These are phyloP conservation scores for Fusarium cicatricum DNA, from an alignment of 2,329 filamentous ascomycete genomes.

Conservation along the genomic window DNA sequence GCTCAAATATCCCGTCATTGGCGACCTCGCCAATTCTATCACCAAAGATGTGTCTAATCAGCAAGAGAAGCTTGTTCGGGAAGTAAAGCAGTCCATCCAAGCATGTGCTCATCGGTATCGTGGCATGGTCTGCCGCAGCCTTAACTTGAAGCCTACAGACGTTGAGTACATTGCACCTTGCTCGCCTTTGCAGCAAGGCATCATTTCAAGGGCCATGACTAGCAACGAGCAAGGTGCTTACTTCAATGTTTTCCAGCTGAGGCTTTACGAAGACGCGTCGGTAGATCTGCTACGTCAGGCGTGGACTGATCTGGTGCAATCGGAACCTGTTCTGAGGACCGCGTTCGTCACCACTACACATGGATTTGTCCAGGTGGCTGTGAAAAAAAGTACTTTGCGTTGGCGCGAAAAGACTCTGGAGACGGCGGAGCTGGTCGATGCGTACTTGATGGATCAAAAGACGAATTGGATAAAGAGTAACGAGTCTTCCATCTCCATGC, in stretches of 20 bases:
- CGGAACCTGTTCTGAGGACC: slow-evolving; percentile 74
- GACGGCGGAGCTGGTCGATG: slow-evolving; percentile 43
- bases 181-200: slow-evolving; percentile 85
- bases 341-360: slow-evolving; percentile 76
- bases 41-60: slow-evolving; percentile 17
- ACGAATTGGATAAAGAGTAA: slow-evolving; percentile 65
- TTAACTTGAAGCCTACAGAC: slow-evolving; percentile 59
- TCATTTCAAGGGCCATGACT: slow-evolving; percentile 74
- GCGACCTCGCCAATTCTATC: slow-evolving; percentile 55
- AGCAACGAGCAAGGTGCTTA: slow-evolving; percentile 68
- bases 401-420: slow-evolving; percentile 54
- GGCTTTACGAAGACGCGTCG: slow-evolving; percentile 57
- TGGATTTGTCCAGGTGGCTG: slow-evolving; percentile 78
- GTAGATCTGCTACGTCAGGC: slow-evolving; percentile 59
- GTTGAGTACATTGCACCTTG: slow-evolving; percentile 83
- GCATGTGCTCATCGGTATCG: slow-evolving; percentile 71
- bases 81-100: slow-evolving; percentile 66
- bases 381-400: slow-evolving; percentile 52
- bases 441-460: slow-evolving; percentile 48
- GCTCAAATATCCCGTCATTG: slow-evolving; percentile 66
- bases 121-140: slow-evolving; percentile 57
- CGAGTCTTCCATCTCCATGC: slow-evolving; percentile 28
- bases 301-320: slow-evolving; percentile 62
- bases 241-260: slow-evolving; percentile 77
- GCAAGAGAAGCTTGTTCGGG: slow-evolving; percentile 46